These are phyloP conservation scores for Tricholoma saponaceum DNA, from an alignment of 768 basidiomycete species.

Conservation along the genomic window DNA sequence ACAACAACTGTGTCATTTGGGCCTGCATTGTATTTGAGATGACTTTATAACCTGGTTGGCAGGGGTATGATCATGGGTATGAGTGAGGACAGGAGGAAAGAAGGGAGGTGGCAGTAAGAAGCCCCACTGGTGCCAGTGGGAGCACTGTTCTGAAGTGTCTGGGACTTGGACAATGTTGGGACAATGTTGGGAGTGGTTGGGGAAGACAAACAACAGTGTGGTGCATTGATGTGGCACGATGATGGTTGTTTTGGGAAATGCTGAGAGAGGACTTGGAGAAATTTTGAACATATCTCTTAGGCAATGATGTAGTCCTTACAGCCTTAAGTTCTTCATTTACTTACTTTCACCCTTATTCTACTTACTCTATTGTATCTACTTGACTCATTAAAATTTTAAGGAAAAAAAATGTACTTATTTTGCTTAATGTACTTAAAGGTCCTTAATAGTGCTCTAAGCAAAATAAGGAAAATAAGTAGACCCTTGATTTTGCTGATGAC, in stretches of 20 bases:
- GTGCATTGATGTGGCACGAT: not conserved
- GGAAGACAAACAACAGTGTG: not conserved
- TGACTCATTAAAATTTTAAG: not conserved
- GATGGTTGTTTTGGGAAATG: not conserved
- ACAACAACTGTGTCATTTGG: no score
- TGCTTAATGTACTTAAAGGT: not conserved
- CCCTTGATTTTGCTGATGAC: not conserved
- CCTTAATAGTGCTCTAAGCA: not conserved
- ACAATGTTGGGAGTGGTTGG: not conserved
- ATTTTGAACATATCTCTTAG: not conserved
- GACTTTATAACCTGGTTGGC: no score
- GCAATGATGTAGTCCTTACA: not conserved
- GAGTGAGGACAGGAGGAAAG: no score
- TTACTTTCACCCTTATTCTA: not conserved
- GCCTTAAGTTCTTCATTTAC: not conserved
- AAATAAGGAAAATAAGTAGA: not conserved
- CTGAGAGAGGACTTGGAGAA: not conserved
- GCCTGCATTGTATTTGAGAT: no score
- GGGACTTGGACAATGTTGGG: no score
- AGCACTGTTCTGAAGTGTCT: not conserved
- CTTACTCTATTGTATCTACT: not conserved
- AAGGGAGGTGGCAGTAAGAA: no score
- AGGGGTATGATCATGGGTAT: no score
- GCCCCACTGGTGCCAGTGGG: no score
- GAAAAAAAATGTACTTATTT: not conserved